phyloP scores from a whole-genome alignment of 2,329 filamentous ascomycete species.

The Scedosporium boydii region DNA sequence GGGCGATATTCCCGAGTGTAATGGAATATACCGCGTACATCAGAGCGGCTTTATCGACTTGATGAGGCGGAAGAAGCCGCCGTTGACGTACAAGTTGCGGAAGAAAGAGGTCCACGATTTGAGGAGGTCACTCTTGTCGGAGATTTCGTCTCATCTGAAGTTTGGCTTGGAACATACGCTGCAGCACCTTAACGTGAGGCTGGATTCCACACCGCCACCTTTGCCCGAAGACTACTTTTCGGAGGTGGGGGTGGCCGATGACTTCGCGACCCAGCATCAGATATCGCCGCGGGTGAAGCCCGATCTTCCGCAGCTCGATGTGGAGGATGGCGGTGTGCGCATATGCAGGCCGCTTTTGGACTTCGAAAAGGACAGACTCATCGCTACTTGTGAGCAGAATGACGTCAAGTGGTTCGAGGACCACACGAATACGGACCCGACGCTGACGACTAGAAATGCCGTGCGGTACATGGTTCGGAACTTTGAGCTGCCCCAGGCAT shows the following conservation, averaged over 20 bases:
- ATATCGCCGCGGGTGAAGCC: background rate
- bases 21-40: conserved; percentile 62
- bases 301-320: conserved; percentile 13
- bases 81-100: conserved; percentile 26
- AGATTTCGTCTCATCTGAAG: background rate
- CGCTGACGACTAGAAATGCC: conserved; percentile 72
- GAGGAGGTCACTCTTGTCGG: conserved; percentile 10
- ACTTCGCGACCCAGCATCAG: background rate
- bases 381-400: conserved; percentile 62
- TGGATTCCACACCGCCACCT: background rate
- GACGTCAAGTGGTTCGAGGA: conserved; percentile 74
- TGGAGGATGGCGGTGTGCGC: conserved; percentile 58
- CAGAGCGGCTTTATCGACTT: conserved; percentile 51
- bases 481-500: conserved; percentile 55
- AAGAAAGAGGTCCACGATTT: conserved; percentile 19
- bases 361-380: conserved; percentile 65
- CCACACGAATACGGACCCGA: conserved; percentile 67
- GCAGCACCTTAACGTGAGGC: background rate
- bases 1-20: conserved; percentile 73
- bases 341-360: conserved; percentile 60
- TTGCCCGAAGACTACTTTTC: background rate
- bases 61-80: conserved; percentile 24
- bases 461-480: conserved; percentile 56
- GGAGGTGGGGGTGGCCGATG: background rate
- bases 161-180: background rate